phyloP scores from a whole-genome alignment of 345 rosid species.

The Linum usitatissimum region DNA sequence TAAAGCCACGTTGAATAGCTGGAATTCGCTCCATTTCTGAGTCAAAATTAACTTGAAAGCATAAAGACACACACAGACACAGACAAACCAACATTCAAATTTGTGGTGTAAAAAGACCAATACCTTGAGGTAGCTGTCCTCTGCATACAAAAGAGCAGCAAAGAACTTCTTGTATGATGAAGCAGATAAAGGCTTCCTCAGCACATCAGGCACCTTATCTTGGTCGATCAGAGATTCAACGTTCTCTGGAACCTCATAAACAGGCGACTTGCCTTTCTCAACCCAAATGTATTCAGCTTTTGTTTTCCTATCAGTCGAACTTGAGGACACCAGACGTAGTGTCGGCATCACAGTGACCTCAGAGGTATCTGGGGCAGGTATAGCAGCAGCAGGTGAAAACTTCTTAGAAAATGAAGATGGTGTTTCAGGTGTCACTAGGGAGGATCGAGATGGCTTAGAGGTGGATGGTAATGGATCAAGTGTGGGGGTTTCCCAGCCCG shows the following conservation, averaged over 20 bases:
- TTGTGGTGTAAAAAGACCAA: background rate
- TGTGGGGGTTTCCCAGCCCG: too few relatives aligned
- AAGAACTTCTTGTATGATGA: conserved; percentile 23
- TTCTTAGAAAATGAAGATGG: conserved; percentile 2
- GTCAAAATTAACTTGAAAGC: conserved; percentile 1
- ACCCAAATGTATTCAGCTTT: background rate
- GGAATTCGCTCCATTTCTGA: conserved; percentile 31
- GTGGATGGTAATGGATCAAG: too few relatives aligned
- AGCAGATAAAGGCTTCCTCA: conserved; percentile 12
- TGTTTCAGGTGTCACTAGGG: background rate
- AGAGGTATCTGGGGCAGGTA: background rate
- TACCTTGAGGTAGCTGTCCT: conserved; percentile 32
- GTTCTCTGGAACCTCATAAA: conserved; percentile 21
- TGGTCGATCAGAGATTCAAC: conserved; percentile 16
- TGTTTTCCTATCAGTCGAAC: background rate
- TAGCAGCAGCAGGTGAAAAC: background rate
- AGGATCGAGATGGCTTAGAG: too few relatives aligned
- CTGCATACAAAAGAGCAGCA: conserved; percentile 31
- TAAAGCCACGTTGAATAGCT: conserved; percentile 14
- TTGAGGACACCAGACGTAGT: conserved; percentile 7
- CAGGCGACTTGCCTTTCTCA: conserved; percentile 11
- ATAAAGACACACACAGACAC: background rate
- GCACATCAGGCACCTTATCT: conserved; percentile 18
- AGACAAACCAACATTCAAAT: too few relatives aligned
- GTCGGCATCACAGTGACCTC: conserved; percentile 13